Percentiles rank a stretch among this genome's conserved stretches.
phyloP scores from a whole-genome alignment of 2,329 filamentous ascomycete species.

The Monosporascus sp. region DNA sequence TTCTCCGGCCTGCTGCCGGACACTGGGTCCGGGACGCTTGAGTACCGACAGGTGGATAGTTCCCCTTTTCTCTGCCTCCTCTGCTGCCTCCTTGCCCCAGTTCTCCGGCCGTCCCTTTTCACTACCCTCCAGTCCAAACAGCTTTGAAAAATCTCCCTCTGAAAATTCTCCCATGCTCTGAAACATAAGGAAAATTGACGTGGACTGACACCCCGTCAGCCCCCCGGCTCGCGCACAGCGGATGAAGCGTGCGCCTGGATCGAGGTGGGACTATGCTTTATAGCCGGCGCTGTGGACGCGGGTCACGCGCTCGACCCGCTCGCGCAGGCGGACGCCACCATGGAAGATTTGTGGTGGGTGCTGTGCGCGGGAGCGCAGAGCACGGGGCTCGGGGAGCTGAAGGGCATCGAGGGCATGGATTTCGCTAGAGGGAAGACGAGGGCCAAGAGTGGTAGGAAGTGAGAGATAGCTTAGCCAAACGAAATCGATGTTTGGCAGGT shows the following conservation, averaged over 20 bases:
- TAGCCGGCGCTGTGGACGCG: slow-evolving; percentile 18
- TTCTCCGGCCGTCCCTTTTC: not conserved
- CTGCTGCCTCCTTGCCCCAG: not conserved
- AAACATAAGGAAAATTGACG: not conserved
- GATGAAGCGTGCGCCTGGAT: slow-evolving; percentile 28
- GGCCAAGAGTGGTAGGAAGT: not conserved
- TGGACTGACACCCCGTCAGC: slow-evolving; percentile 14
- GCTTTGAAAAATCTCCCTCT: too few species aligned
- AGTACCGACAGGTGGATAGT: slow-evolving; percentile 23
- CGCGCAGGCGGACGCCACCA: not conserved
- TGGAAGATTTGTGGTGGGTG: slow-evolving; percentile 8
- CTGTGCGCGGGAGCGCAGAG: slow-evolving; percentile 2
- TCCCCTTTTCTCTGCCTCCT: not conserved
- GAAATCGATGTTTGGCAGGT: too few species aligned
- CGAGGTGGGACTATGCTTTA: slow-evolving; percentile 27
- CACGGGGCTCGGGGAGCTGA: slow-evolving; percentile 2
- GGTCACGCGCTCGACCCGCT: not conserved
- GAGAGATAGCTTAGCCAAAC: not conserved
- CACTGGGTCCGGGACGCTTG: slow-evolving; percentile 25
- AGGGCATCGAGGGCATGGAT: slow-evolving; percentile 2
- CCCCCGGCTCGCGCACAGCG: slow-evolving; percentile 23
- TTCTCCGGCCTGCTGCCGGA: slow-evolving; percentile 23
- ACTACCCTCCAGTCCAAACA: not conserved
- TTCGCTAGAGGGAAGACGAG: not conserved
- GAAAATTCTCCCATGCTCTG: too few species aligned